Base-by-base conservation (phyloP, 352 stramenopile species). In the Poterioochromonas sp. region DNA sequence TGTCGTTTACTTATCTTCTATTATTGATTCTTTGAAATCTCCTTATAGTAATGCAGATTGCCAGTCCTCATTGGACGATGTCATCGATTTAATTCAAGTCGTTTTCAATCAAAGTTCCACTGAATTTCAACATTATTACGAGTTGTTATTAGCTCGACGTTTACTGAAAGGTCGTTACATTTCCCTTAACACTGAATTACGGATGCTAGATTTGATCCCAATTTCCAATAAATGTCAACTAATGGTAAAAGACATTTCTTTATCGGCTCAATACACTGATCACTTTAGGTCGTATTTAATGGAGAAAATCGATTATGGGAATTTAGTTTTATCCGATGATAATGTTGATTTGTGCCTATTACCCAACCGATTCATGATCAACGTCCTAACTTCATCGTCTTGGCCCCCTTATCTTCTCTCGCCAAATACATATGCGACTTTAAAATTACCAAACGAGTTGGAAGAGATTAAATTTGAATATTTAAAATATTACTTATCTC, bases 91-190 rank as follows among this genome's bases (percentile, higher is more conserved):
- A 26, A 29, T 71, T 47, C 34, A 71, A 15, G 62, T 71, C 5
- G 2, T 71, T 15, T 71, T 71, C 26, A 22, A 29, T 71, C n/a
- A 29, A 26, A 44, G 5, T 44, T 47, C 62, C 15, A 29, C 34
- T 29, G 62, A 71, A 44, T 71, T 71, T 47, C 62, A 71, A 44
- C 62, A 71, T 44, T 71, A 43, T n/a, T 71, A 71, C 26, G 62
- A 71, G 39, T 29, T 71, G 5, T 29, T 71, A 5, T 29, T 71
- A 26, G 62, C 62, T 47, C 62, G 62, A 32, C 5, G 62, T 8
- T 71, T 71, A 29, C 34, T 71, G 32, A 71, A 43, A 29, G 26
- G 32, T 71, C 62, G 62, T 44, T 41, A 22, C 34, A 29, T 71
- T 22, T 44, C 62, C 1, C 32, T 47, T 43, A 22, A 12, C 20